A percentile compares a stretch with the other conserved stretches of the same genome.
Evolutionary conservation across 306 rosid species (phyloP).

Genomic region (Lathyrus oleraceus): DNA sequence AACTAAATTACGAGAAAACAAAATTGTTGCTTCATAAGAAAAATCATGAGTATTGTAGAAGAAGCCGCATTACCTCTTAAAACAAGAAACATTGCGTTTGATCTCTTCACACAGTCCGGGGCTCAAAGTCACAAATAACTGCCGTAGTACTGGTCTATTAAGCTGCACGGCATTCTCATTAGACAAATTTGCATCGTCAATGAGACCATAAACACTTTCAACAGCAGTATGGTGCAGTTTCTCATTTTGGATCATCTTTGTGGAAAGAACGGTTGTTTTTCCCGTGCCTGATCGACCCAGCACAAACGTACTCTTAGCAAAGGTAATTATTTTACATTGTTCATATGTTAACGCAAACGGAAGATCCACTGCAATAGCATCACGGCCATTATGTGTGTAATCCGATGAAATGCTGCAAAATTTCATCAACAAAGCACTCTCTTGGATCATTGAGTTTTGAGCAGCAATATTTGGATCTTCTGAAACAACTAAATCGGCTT

Average conservation of each 20-base stretch:
- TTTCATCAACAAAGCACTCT: conserved; percentile 66
- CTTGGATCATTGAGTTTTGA: conserved; percentile 56
- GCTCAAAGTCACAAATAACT: conserved; percentile 73
- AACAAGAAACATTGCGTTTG: conserved; percentile 49
- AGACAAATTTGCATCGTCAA: not conserved
- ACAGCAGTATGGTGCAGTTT: conserved; percentile 42
- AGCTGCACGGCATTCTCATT: conserved; percentile 16
- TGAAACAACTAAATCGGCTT: conserved; percentile 14
- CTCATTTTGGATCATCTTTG: conserved; percentile 60
- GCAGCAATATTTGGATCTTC: conserved; percentile 44
- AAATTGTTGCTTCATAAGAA: not conserved
- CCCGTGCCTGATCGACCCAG: conserved; percentile 81
- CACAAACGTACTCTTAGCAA: conserved; percentile 51
- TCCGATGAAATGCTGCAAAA: conserved; percentile 51
- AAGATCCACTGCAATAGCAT: conserved; percentile 47
- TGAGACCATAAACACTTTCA: conserved; percentile 15
- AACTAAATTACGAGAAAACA: not conserved
- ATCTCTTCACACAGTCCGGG: conserved; percentile 59
- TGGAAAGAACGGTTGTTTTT: conserved; percentile 69
- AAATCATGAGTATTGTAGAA: not conserved
- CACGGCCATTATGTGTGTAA: conserved; percentile 44
- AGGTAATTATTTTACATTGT: conserved; percentile 50
- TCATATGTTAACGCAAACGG: conserved; percentile 60
- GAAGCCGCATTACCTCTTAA: conserved; percentile 47
- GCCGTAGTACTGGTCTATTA: conserved; percentile 38